These are phyloP conservation scores for Leccinum uliginosum DNA, from an alignment of 768 basidiomycete species.

Conservation along the genomic window DNA sequence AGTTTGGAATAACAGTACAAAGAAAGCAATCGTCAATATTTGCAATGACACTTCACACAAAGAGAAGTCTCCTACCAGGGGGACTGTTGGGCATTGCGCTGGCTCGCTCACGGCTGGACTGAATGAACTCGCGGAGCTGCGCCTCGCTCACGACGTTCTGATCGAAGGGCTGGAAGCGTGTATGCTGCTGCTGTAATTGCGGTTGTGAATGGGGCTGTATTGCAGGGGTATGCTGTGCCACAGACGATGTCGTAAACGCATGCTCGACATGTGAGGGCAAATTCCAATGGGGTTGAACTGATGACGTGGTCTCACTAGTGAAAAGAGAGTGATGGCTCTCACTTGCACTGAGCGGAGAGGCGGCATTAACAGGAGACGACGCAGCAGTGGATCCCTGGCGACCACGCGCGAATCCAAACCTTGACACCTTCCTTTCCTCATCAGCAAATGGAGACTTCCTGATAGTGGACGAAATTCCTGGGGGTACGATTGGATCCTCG, in stretches of 20 bases:
- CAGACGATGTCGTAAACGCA: slow-evolving; percentile 44
- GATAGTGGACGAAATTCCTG: slow-evolving; percentile 29
- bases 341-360: slow-evolving; percentile 52
- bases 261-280: slow-evolving; percentile 38
- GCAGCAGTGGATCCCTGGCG: slow-evolving; percentile 55
- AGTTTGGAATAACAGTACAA: slow-evolving; percentile 26
- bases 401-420: slow-evolving; percentile 78
- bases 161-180: slow-evolving; percentile 56
- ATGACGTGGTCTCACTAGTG: slow-evolving; percentile 35
- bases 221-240: slow-evolving; percentile 43
- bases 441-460: slow-evolving; percentile 49
- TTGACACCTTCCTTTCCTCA: slow-evolving; percentile 60
- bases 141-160: slow-evolving; percentile 60
- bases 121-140: slow-evolving; percentile 72
- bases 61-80: slow-evolving; percentile 48
- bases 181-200: slow-evolving; percentile 33
- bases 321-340: slow-evolving; percentile 49
- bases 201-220: slow-evolving; percentile 31
- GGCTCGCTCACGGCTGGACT: slow-evolving; percentile 60
- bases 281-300: slow-evolving; percentile 43
- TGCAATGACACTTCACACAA: slow-evolving; percentile 32
- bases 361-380: slow-evolving; percentile 54
- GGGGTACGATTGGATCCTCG: slow-evolving; percentile 41
- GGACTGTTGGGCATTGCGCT: slow-evolving; percentile 30
- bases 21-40: slow-evolving; percentile 32